phyloP scores from a whole-genome alignment of 1,139 yeast genomes.

The Tardiomyces digboiensis region DNA sequence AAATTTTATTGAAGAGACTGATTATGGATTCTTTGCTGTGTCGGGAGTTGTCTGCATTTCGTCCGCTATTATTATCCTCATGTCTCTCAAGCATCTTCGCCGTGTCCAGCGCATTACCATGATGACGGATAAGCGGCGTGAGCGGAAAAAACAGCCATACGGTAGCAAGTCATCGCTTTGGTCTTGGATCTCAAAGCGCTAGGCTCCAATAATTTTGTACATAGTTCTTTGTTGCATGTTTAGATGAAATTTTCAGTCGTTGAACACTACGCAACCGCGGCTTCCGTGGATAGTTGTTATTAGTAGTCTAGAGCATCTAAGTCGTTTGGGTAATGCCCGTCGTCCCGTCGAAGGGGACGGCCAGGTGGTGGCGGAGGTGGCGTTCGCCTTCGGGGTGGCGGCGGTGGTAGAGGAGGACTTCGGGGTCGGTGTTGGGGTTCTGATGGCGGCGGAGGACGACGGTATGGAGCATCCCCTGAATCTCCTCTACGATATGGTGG shows the following conservation, averaged over 20 bases:
- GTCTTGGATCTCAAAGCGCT: not conserved
- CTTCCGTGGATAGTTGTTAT: too few relatives aligned
- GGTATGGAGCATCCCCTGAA: not conserved
- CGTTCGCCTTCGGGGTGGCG: constrained; percentile 3
- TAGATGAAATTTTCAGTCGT: not conserved
- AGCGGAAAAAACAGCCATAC: not conserved
- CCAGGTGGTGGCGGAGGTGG: constrained; percentile 6
- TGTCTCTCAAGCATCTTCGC: constrained; percentile 37
- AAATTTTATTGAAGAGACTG: constrained; percentile 79
- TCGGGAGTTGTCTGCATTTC: constrained; percentile 38
- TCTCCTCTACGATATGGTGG: constrained; percentile 6
- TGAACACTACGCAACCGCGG: not conserved
- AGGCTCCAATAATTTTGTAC: not conserved
- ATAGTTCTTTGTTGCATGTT: too few relatives aligned
- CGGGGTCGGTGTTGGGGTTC: too few relatives aligned
- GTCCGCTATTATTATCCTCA: constrained; percentile 28
- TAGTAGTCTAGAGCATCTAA: not conserved
- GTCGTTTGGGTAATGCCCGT: not conserved
- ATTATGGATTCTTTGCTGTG: constrained; percentile 55
- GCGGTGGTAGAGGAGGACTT: constrained; percentile 2
- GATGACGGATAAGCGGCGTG: constrained; percentile 31
- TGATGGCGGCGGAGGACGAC: constrained; percentile 3
- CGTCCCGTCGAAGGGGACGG: constrained; percentile 1
- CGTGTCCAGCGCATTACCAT: constrained; percentile 58
- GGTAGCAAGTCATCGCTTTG: not conserved